phyloP scores from a whole-genome alignment of 177 flowering plant genomes.

The Vitis hybrid region DNA sequence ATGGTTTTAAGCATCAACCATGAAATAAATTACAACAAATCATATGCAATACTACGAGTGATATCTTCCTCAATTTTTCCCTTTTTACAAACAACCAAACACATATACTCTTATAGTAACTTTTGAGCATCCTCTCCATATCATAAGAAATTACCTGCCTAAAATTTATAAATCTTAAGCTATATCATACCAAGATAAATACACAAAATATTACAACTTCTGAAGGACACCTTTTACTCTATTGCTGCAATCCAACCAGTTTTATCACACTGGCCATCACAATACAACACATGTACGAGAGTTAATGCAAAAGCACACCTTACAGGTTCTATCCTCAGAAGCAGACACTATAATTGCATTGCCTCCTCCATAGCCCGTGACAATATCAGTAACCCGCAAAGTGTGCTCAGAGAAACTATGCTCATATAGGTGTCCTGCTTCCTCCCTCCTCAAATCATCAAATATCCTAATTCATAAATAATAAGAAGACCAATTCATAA shows the following conservation, averaged over 20 bases:
- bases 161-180: no score
- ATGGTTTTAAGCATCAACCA: no score
- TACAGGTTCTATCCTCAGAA: slow-evolving; percentile 91
- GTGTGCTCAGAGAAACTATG: slow-evolving; percentile 69
- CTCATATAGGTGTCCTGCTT: slow-evolving; percentile 39
- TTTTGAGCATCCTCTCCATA: no score
- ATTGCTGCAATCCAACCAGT: background rate
- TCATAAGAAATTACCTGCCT: no score
- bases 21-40: no score
- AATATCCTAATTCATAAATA: slow-evolving; percentile 46
- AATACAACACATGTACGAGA: background rate
- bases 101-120: no score
- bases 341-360: slow-evolving; percentile 81
- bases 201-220: no score
- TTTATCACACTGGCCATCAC: background rate
- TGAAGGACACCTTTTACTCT: background rate
- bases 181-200: no score
- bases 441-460: slow-evolving; percentile 47
- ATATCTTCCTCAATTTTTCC: no score
- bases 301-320: slow-evolving; percentile 45
- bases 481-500: background rate
- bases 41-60: no score
- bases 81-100: no score
- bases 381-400: slow-evolving; percentile 61
- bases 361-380: slow-evolving; percentile 71